phyloP scores from a whole-genome alignment of 2,329 filamentous ascomycete species.

The Aspergillus sp. region DNA sequence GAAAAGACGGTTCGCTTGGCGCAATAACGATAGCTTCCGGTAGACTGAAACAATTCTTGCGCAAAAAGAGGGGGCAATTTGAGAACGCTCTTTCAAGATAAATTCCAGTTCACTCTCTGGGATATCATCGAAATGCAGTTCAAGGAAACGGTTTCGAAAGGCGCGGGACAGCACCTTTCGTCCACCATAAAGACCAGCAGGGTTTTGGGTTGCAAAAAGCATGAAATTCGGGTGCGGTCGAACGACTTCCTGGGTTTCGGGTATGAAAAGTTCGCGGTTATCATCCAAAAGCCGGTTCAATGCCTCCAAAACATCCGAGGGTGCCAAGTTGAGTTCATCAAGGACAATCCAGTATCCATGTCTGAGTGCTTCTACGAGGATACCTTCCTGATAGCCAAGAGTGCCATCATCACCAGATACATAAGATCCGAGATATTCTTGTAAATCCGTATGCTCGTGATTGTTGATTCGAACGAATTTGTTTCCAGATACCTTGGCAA shows the following conservation, averaged over 20 bases:
- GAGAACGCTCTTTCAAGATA: constrained; percentile 82
- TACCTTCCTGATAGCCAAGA: constrained; percentile 84
- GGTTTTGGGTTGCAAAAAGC: constrained; percentile 97
- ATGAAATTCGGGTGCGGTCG: constrained; percentile 93
- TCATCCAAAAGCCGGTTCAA: constrained; percentile 94
- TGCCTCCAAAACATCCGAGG: constrained; percentile 93
- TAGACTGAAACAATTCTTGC: constrained; percentile 89
- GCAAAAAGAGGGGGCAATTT: constrained; percentile 88
- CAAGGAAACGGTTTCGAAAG: constrained; percentile 93
- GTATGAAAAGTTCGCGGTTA: constrained; percentile 90
- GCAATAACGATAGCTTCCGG: constrained; percentile 80
- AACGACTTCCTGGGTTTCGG: constrained; percentile 92
- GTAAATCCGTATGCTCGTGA: constrained; percentile 95
- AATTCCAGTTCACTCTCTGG: constrained; percentile 89
- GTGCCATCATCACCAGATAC: constrained; percentile 80
- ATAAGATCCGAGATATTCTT: constrained; percentile 96
- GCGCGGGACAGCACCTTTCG: constrained; percentile 89
- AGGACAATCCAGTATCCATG: constrained; percentile 97
- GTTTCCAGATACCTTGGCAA: constrained; percentile 94
- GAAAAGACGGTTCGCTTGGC: constrained; percentile 86
- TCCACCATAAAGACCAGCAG: constrained; percentile 89
- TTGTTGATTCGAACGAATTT: constrained; percentile 99
- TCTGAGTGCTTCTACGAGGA: constrained; percentile 86
- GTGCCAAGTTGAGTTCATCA: constrained; percentile 93
- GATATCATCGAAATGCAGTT: constrained; percentile 97